Conservation (phyloP, 331 rosid species). For the Spiraea crenata region DNA sequence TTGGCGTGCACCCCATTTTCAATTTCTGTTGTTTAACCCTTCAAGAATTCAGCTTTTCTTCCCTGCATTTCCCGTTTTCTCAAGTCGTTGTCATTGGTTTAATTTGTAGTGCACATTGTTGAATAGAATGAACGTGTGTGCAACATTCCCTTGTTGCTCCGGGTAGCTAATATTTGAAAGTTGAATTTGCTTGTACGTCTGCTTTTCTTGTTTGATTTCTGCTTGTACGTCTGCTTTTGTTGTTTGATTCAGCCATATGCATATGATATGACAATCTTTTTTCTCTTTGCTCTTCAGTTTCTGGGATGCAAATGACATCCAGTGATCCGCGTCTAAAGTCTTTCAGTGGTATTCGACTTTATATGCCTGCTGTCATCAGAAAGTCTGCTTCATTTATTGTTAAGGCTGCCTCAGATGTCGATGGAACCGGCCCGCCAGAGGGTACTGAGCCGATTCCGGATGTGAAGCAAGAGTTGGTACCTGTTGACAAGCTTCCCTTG, state of each 20-base stretch:
- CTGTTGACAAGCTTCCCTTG: conserved; percentile 71
- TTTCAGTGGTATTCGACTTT: conserved; percentile 38
- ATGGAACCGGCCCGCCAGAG: conserved; percentile 31
- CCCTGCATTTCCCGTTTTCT: background rate
- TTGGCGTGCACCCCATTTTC: background rate
- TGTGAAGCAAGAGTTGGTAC: conserved; percentile 37
- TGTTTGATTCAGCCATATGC: background rate
- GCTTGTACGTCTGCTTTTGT: background rate
- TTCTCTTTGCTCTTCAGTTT: conserved; percentile 37
- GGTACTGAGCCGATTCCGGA: conserved; percentile 34
- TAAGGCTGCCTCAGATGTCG: conserved; percentile 47
- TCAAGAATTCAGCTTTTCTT: background rate
- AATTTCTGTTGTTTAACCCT: background rate
- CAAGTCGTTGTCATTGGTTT: background rate
- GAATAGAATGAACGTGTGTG: background rate
- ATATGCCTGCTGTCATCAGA: conserved; percentile 18
- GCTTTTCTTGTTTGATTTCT: background rate
- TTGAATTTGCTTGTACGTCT: background rate
- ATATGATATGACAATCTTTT: conserved; percentile 1
- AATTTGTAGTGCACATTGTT: background rate
- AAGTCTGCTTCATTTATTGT: conserved; percentile 25
- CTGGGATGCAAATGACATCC: conserved; percentile 39
- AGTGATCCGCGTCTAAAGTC: conserved; percentile 27
- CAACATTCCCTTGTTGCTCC: background rate
- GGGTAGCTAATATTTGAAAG: background rate